Evolutionary conservation across 495 filamentous ascomycete species (phyloP).

Genomic region (Aspergillus avenaceus): DNA sequence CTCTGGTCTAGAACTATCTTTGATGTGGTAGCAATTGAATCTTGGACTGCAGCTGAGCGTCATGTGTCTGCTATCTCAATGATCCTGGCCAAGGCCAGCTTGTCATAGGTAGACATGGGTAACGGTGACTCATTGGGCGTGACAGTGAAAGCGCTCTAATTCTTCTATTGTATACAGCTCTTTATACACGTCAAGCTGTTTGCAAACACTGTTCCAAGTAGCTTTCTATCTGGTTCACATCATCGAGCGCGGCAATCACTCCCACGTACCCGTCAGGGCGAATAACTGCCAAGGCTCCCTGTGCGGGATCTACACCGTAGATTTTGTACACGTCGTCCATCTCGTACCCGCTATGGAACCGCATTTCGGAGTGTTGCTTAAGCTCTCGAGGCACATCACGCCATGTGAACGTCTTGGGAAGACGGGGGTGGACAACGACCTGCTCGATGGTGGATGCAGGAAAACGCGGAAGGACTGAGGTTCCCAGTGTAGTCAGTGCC

Average conservation of each 20-base stretch:
- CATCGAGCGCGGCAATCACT: conserved; percentile 52
- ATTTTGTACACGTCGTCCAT: conserved; percentile 63
- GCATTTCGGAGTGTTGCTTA: conserved; percentile 52
- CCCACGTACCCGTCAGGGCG: conserved; percentile 68
- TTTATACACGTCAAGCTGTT: conserved; percentile 10
- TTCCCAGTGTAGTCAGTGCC: conserved; percentile 33
- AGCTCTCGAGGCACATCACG: conserved; percentile 54
- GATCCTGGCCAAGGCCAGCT: no score
- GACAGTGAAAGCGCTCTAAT: no score
- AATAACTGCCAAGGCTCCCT: conserved; percentile 57
- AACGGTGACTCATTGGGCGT: no score
- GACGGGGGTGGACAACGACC: conserved; percentile 56
- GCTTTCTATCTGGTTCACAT: conserved; percentile 38
- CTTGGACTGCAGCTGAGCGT: no score
- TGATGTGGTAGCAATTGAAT: no score
- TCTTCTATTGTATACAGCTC: not conserved
- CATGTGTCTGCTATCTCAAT: no score
- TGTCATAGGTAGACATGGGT: no score
- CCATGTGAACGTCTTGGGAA: conserved; percentile 47
- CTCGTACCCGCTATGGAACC: conserved; percentile 62
- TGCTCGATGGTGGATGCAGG: conserved; percentile 51
- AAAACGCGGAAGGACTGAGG: conserved; percentile 35
- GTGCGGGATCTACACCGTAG: conserved; percentile 56
- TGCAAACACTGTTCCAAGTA: conserved; percentile 29
- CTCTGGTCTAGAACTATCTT: no score